Evolutionary conservation across 495 filamentous ascomycete species (phyloP), one percentile per base, ranked within the genome.

Genomic region (Hypomontagnella submonticulosa): DNA sequence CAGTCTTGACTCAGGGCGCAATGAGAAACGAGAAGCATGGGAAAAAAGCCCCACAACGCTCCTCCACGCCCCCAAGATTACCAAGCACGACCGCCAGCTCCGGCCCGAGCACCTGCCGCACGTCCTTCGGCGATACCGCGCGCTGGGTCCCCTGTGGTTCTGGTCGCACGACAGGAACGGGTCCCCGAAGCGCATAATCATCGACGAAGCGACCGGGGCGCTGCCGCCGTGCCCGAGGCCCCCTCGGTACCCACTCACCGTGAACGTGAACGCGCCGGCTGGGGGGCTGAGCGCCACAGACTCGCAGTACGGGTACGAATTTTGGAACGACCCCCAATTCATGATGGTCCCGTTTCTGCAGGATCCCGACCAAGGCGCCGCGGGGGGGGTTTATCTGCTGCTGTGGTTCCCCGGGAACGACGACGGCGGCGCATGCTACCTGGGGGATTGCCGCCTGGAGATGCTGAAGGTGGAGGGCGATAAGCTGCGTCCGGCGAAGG

Each of bases 1-100:
- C 6, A 27, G 3, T 38, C 36, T n/a, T n/a, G n/a, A n/a, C n/a
- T n/a, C 36, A 11, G 10, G 10, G 36, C 36, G 11, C 20, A 20
- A 12, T 1, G 37, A 19, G 11, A 15, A 44, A 36, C n/a, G 11
- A 55, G 19, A 12, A n/a, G 1, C 13, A 30, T n/a, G 15, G 48
- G 27, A 23, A 11, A 4, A 1, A n/a, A 7, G n/a, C n/a, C n/a
- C n/a, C n/a, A 10, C 15, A 32, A 3, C 4, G 0, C n/a, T 53
- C 12, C 0, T 36, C 6, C 73, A 77, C 43, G 81, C 81, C 0
- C 77, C 76, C 33, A 81, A 80, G 42, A 73, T 83, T 44, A 71
- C 66, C 0, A 55, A 70, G 20, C 30, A 32, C 0, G 77, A 82
- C 50, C 43, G 46, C 1, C 74, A 75, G 23, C 19, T 81, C 6